Conservation (phyloP, 129 eudicot genomes). For the Helianthus tuberosus region DNA sequence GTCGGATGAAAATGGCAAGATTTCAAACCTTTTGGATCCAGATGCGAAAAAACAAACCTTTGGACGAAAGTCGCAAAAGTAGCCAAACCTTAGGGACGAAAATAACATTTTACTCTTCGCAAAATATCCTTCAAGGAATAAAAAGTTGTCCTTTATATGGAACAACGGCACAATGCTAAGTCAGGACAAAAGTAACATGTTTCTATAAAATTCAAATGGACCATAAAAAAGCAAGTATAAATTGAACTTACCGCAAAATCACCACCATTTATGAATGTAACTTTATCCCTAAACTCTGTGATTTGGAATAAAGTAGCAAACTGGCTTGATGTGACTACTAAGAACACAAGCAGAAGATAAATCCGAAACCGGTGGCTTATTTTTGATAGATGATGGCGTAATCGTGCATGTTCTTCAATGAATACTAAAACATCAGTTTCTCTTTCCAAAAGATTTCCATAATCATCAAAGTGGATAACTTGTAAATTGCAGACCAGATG, state of each 20-base stretch:
- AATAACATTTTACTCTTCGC: no score
- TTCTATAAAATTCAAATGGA: background rate
- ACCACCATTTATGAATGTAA: constrained; percentile 75
- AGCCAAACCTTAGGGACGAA: no score
- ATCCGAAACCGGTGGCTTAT: constrained; percentile 88
- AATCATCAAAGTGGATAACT: constrained; percentile 81
- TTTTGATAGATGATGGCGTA: constrained; percentile 67
- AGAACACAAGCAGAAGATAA: constrained; percentile 67
- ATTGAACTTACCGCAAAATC: constrained; percentile 80
- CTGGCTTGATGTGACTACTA: constrained; percentile 73
- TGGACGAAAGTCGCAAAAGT: no score
- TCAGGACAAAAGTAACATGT: background rate
- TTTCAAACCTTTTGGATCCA: no score
- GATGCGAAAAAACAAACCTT: no score
- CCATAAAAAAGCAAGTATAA: background rate
- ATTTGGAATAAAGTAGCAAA: constrained; percentile 65
- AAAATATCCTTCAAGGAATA: no score
- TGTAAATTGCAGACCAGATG: constrained; percentile 77
- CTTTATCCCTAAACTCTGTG: constrained; percentile 52
- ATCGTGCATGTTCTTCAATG: constrained; percentile 70
- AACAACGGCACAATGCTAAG: no score
- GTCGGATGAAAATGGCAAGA: no score
- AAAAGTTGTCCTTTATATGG: no score
- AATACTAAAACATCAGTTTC: constrained; percentile 60
- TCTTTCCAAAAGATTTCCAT: constrained; percentile 68